Evolutionary conservation across 371 early-diverging fungal species (phyloP).

Genomic region (Apophysomyces trapeziformis): DNA sequence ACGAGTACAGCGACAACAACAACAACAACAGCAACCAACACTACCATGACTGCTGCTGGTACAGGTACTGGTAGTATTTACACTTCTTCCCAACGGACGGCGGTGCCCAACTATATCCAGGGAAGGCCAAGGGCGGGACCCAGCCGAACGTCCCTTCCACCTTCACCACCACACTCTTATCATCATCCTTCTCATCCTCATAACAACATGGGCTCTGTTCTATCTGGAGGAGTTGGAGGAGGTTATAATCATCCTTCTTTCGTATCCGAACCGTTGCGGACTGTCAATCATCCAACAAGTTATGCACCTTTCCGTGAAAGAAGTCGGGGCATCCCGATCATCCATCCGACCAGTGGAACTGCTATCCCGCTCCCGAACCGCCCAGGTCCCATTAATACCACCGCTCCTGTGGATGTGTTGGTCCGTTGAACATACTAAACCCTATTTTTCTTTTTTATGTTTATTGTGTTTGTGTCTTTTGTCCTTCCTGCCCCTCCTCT

Average conservation of each 20-base stretch:
- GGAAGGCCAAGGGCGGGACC: neutral
- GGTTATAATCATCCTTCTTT: neutral
- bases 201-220: neutral
- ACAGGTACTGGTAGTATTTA: no score
- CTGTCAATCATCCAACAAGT: neutral
- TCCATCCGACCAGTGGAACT: conserved; percentile 21
- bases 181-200: neutral
- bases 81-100: no score
- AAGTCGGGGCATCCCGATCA: conserved; percentile 21
- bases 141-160: conserved; percentile 11
- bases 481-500: no score
- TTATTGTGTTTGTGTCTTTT: no score
- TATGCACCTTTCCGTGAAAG: neutral
- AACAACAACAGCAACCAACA: no score
- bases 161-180: neutral
- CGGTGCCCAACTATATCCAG: neutral
- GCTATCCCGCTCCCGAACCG: conserved; percentile 1
- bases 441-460: neutral
- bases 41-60: no score
- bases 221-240: neutral
- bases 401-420: conserved; percentile 1
- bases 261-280: neutral
- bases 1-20: neutral
- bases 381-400: neutral
- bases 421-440: neutral